phyloP scores from a whole-genome alignment of 148 eudicot genomes.

The Linanthus parryae region DNA sequence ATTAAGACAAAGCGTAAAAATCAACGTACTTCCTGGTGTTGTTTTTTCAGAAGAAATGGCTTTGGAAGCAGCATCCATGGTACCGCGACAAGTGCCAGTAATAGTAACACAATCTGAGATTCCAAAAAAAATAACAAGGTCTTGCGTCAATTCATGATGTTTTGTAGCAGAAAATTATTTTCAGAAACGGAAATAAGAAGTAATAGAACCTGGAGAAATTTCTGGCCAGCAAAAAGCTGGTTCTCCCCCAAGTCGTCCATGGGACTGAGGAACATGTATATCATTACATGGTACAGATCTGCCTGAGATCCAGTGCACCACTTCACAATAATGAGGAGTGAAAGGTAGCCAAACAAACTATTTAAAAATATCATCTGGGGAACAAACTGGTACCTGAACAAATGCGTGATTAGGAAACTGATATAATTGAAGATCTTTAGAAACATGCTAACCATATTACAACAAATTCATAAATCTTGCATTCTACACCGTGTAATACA shows the following conservation, averaged over 20 bases:
- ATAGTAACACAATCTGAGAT: conserved; percentile 49
- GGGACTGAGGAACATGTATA: conserved; percentile 93
- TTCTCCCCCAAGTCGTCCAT: conserved; percentile 80
- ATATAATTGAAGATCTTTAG: conserved; percentile 2
- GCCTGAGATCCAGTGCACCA: conserved; percentile 94
- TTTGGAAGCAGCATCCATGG: conserved; percentile 95
- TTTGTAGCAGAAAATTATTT: no score
- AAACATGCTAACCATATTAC: conserved; percentile 1
- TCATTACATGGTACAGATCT: conserved; percentile 81
- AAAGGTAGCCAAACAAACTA: conserved; percentile 83
- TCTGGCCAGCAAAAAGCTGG: conserved; percentile 80
- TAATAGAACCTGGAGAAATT: conserved; percentile 53
- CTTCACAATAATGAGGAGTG: conserved; percentile 74
- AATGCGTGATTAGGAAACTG: conserved; percentile 5
- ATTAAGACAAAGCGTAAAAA: neutral
- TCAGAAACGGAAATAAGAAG: no score
- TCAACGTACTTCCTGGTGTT: conserved; percentile 61
- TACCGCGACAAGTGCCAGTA: conserved; percentile 63
- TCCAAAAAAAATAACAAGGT: conserved; percentile 5
- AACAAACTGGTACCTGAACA: conserved; percentile 70
- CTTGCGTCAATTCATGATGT: no score
- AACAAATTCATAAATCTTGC: neutral
- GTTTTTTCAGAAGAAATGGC: conserved; percentile 84
- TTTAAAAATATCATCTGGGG: conserved; percentile 89
- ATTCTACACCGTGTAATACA: neutral